Conservation (phyloP, 306 rosid genomes). For the Neltuma alba region DNA sequence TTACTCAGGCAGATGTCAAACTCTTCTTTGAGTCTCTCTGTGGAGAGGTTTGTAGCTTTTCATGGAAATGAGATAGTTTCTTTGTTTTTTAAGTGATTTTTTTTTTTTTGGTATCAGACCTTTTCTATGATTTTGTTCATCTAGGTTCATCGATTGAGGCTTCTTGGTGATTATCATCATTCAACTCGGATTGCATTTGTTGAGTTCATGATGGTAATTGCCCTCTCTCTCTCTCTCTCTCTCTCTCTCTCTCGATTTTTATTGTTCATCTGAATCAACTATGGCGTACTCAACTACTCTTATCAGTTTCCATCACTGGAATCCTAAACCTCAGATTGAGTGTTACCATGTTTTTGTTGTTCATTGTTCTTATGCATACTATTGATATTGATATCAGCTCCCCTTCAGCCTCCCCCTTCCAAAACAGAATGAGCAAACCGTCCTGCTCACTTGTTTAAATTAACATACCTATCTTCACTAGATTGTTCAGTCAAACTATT, state of each 20-base stretch:
- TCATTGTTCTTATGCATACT: background rate
- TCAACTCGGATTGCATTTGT: slow-evolving; percentile 97
- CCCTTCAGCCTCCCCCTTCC: background rate
- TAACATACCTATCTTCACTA: background rate
- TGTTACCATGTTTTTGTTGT: slow-evolving; percentile 20
- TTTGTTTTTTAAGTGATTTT: slow-evolving; percentile 24
- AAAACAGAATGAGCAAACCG: background rate
- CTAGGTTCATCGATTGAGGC: slow-evolving; percentile 94
- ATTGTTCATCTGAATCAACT: slow-evolving; percentile 10
- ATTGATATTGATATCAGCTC: background rate
- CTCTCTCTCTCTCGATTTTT: slow-evolving; percentile 14
- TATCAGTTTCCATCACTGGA: slow-evolving; percentile 1
- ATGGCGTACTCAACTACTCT: slow-evolving; percentile 14
- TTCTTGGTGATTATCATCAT: slow-evolving; percentile 96
- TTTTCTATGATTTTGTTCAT: slow-evolving; percentile 32
- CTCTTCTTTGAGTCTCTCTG: slow-evolving; percentile 89
- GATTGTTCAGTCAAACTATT: background rate
- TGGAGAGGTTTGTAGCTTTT: slow-evolving; percentile 82
- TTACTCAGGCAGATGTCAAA: slow-evolving; percentile 94
- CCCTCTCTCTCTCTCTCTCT: background rate
- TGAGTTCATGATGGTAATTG: slow-evolving; percentile 78
- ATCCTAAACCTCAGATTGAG: slow-evolving; percentile 9
- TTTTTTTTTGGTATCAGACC: slow-evolving; percentile 25
- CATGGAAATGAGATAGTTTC: slow-evolving; percentile 7
- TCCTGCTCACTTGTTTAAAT: background rate